Base-by-base conservation (phyloP, 2,329 filamentous ascomycete species). In the Cladosporium phlei region DNA sequence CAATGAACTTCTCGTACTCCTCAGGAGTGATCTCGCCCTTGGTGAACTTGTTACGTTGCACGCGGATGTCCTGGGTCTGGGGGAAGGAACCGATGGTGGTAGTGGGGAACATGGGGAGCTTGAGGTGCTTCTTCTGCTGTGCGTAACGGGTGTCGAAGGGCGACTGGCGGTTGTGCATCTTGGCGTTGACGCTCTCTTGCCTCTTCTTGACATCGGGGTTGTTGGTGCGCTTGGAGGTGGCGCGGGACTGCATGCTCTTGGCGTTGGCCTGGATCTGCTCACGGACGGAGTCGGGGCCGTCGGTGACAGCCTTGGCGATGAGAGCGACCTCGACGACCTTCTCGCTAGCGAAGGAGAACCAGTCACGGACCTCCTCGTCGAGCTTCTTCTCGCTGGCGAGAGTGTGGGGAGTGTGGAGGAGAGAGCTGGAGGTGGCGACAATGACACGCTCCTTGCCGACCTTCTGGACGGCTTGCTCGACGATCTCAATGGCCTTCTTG, bases 21-120 rank as follows among this genome's bases (percentile, higher is more conserved):
- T 84, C 79, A 61, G 83, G 78, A 42, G 85, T 90, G 72, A 98
- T 97, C 73, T 97, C 90, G 67, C 86, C 86, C 85, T 98, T 98
- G 79, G 90, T 95, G 78, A 96, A 88, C 80, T 93, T 95, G 82
- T 93, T 95, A 66, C 93, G 87, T 75, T 90, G 83, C 63, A 94
- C 76, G 75, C 93, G 89, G 75, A 98, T 98, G 73, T 97, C 88
- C 80, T 91, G 90, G 71, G 93, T 98, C 80, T 98, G 93, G 60
- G 93, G 93, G 87, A 98, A 98, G 48, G 91, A 97, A 60, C 93
- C 93, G 59, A 98, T 98, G 69, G 93, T 98, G 70, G 93, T 98
- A 67, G 93, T 98, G 56, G 93, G 93, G 87, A 98, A 98, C 58
- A 91, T 78, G 60, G 93, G 93, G 52, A 98, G 86, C 67, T 86